Evolutionary conservation across 192 early-diverging fungal species (phyloP).

Genomic region (Gryganskiella cystojenkinii): DNA sequence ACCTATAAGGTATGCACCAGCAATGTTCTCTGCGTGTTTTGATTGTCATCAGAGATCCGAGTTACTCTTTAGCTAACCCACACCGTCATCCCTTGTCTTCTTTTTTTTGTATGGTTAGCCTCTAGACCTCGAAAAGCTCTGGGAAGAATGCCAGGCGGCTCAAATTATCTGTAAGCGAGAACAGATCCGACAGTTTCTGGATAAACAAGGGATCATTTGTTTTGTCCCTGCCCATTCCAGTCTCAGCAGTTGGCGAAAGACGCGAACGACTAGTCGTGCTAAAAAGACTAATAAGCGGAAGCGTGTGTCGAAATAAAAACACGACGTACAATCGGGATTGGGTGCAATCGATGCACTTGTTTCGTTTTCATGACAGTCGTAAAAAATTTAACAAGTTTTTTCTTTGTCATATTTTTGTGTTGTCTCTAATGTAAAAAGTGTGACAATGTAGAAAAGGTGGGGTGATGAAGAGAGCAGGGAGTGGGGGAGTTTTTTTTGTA

Average conservation of each 20-base stretch:
- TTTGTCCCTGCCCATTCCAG: conserved; percentile 35
- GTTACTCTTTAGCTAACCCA: not conserved
- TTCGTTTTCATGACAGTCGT: no score
- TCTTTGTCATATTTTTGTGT: no score
- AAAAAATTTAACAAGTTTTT: no score
- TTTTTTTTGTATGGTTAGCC: conserved; percentile 31
- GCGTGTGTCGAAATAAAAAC: not conserved
- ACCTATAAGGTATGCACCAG: conserved; percentile 29
- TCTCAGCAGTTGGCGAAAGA: conserved; percentile 36
- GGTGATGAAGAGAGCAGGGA: conserved; percentile 10
- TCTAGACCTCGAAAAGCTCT: conserved; percentile 30
- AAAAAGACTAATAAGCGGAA: conserved; percentile 16
- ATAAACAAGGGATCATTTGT: conserved; percentile 31
- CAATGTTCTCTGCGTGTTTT: not conserved
- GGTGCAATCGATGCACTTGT: no score
- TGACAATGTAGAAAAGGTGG: no score
- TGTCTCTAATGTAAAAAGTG: no score
- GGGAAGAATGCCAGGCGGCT: conserved; percentile 33
- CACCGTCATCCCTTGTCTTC: not conserved
- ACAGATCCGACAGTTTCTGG: conserved; percentile 32
- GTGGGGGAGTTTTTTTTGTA: not conserved
- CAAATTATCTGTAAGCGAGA: conserved; percentile 26
- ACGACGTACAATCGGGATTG: not conserved
- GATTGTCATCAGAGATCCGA: not conserved
- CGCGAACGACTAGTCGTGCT: not conserved